phyloP scores from a whole-genome alignment of 495 filamentous ascomycete genomes.

The Pyronema domesticum region DNA sequence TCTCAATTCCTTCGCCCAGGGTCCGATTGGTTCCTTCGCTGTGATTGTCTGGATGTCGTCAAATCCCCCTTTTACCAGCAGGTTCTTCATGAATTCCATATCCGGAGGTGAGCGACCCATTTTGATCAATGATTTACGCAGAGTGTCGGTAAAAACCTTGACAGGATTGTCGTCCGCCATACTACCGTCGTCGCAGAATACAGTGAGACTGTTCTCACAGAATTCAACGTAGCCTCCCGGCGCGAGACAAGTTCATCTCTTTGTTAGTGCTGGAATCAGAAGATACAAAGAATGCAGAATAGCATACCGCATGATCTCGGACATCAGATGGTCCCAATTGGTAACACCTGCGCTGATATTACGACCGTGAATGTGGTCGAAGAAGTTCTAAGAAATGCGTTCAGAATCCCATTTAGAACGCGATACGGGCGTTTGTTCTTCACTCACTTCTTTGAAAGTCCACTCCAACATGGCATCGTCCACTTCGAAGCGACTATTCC shows the following conservation, averaged over 20 bases:
- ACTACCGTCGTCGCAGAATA: conserved; percentile 26
- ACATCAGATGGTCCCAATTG: conserved; percentile 32
- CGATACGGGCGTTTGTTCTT: too few relatives aligned
- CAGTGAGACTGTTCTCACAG: neutral
- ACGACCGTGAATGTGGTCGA: conserved; percentile 40
- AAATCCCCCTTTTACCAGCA: conserved; percentile 24
- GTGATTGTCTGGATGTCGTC: conserved; percentile 15
- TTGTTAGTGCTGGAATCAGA: too few relatives aligned
- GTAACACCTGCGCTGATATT: conserved; percentile 28
- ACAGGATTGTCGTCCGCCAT: neutral
- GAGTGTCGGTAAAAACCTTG: neutral
- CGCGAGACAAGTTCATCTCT: too few relatives aligned
- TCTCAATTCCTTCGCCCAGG: conserved; percentile 10
- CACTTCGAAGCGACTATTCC: conserved; percentile 31
- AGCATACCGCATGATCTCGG: conserved; percentile 23
- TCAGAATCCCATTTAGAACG: too few relatives aligned
- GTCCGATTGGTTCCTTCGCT: conserved; percentile 6
- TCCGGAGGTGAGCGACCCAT: conserved; percentile 1
- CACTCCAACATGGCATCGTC: conserved; percentile 33
- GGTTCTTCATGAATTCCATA: conserved; percentile 1
- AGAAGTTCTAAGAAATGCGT: conserved; percentile 25
- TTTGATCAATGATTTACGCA: neutral
- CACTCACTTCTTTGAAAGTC: conserved; percentile 31
- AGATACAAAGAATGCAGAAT: too few relatives aligned
- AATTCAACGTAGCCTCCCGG: neutral